phyloP scores from a whole-genome alignment of 768 basidiomycete genomes.

The Suillus bovinus region DNA sequence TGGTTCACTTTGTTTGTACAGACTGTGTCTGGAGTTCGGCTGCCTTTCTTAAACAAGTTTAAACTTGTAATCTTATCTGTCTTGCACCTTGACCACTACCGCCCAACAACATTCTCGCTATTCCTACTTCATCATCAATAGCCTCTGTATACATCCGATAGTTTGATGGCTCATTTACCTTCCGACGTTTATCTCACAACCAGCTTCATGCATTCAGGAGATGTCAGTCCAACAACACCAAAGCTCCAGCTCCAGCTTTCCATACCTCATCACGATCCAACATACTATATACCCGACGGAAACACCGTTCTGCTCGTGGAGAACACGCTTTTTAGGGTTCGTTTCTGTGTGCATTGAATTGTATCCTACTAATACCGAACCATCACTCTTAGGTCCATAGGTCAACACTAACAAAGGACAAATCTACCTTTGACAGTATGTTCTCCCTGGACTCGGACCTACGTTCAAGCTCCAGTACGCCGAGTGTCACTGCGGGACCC shows the following conservation, averaged over 20 bases:
- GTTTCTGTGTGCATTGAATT: neutral
- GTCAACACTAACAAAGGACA: constrained; percentile 44
- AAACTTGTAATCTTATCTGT: constrained; percentile 15
- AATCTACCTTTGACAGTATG: constrained; percentile 48
- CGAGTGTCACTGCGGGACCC: constrained; percentile 31
- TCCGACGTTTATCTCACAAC: constrained; percentile 33
- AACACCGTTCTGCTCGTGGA: constrained; percentile 45
- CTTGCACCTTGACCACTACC: constrained; percentile 6
- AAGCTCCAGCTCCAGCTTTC: constrained; percentile 35
- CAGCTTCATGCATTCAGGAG: constrained; percentile 34
- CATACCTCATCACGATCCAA: constrained; percentile 37
- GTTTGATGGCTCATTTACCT: constrained; percentile 30
- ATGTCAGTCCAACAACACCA: constrained; percentile 32
- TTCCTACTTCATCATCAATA: neutral
- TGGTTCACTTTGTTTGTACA: neutral
- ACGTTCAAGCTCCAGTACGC: constrained; percentile 24
- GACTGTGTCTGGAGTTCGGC: neutral
- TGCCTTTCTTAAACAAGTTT: neutral
- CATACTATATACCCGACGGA: constrained; percentile 43
- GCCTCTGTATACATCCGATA: constrained; percentile 5
- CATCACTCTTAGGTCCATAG: constrained; percentile 36
- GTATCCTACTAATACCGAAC: constrained; percentile 24
- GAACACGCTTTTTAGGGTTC: constrained; percentile 51
- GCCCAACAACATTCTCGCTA: constrained; percentile 16
- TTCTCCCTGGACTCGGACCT: constrained; percentile 42